A percentile compares a stretch with the other conserved stretches of the same genome.
These are phyloP conservation scores for Ceratobasidium papillatum DNA, from an alignment of 1,284 basidiomycete genomes.

Conservation along the genomic window DNA sequence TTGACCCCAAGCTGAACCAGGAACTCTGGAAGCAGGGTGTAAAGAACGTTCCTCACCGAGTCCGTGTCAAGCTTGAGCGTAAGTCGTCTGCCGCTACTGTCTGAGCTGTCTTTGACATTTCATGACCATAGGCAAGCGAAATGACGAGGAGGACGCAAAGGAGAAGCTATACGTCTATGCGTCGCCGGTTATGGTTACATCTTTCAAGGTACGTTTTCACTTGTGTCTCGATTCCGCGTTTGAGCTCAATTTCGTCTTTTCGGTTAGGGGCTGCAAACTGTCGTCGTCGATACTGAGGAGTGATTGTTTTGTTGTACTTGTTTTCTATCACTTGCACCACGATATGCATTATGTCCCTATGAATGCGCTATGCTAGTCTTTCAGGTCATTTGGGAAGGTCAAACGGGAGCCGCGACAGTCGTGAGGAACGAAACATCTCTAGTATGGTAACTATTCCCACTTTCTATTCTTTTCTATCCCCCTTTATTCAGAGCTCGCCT, in stretches of 20 bases:
- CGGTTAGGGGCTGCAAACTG: slow-evolving; percentile 80
- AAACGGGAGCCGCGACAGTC: neutral
- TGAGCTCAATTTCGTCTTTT: slow-evolving; percentile 19
- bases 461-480: too few relatives aligned
- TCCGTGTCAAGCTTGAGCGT: slow-evolving; percentile 93
- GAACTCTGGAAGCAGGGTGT: slow-evolving; percentile 89
- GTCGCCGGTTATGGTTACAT: slow-evolving; percentile 76
- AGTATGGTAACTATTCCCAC: too few relatives aligned
- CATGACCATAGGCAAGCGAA: slow-evolving; percentile 77
- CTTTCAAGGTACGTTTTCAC: slow-evolving; percentile 81
- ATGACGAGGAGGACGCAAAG: slow-evolving; percentile 95
- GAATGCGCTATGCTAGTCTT: slow-evolving; percentile 19
- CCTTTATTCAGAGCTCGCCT: too few relatives aligned
- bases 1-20: slow-evolving; percentile 95
- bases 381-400: neutral
- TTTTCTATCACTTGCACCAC: slow-evolving; percentile 17
- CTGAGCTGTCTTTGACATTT: too few relatives aligned
- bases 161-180: slow-evolving; percentile 97
- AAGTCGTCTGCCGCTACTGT: slow-evolving; percentile 57
- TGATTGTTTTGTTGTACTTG: slow-evolving; percentile 48
- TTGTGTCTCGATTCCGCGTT: neutral
- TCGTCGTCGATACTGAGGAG: slow-evolving; percentile 75
- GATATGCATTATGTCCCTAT: slow-evolving; percentile 40
- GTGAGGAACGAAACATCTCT: neutral
- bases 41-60: slow-evolving; percentile 88